Percentiles rank a stretch among this genome's conserved stretches.
These are phyloP conservation scores for Hyaloscypha bicolor DNA, from an alignment of 495 filamentous ascomycete species.

Conservation along the genomic window DNA sequence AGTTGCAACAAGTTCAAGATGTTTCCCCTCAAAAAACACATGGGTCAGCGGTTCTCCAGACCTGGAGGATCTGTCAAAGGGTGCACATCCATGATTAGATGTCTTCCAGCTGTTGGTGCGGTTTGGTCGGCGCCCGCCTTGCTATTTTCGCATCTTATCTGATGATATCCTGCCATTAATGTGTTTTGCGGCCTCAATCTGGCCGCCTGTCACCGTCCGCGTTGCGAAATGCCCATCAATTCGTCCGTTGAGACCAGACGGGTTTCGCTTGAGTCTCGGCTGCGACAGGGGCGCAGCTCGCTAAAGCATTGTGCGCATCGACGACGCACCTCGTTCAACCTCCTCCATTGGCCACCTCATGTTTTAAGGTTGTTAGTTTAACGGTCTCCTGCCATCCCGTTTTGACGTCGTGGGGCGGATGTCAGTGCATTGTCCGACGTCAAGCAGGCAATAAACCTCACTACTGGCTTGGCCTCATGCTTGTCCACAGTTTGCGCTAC, in stretches of 20 bases:
- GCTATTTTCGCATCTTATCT: conserved; percentile 18
- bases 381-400: conserved; percentile 23
- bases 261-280: conserved; percentile 32
- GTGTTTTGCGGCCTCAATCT: conserved; percentile 2
- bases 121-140: not conserved
- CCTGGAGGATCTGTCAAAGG: not conserved
- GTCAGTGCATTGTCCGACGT: conserved; percentile 24
- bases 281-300: conserved; percentile 14
- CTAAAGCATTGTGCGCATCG: conserved; percentile 13
- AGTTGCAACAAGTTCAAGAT: conserved; percentile 1
- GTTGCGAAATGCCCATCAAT: conserved; percentile 21
- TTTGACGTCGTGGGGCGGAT: conserved; percentile 16
- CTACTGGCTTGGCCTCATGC: conserved; percentile 13
- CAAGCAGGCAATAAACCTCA: conserved; percentile 24
- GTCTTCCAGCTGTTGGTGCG: not conserved
- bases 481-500: conserved; percentile 1
- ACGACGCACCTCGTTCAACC: not conserved
- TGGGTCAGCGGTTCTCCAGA: not conserved
- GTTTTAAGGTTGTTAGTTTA: conserved; percentile 19
- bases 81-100: not conserved
- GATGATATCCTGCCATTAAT: conserved; percentile 8
- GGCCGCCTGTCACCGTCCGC: conserved; percentile 24
- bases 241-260: conserved; percentile 24
- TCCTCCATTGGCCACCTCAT: conserved; percentile 16
- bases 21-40: not conserved